A percentile compares a stretch with the other conserved stretches of the same genome.
Evolutionary conservation across 2,329 filamentous ascomycete genomes (phyloP).

Genomic region (Helotiales sp.): DNA sequence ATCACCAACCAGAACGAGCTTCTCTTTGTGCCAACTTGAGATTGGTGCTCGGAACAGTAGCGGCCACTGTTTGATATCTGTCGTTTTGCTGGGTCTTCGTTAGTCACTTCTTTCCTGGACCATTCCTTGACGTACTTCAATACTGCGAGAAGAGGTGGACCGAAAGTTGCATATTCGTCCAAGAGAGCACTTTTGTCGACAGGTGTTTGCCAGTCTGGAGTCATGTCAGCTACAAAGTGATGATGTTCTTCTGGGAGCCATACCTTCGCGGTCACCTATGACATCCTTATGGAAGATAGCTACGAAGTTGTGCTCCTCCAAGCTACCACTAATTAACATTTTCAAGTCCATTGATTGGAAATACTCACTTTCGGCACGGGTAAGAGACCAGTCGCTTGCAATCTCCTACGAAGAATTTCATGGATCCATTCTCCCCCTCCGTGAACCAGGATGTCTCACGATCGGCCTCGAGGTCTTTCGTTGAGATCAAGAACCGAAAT

Average conservation of each 20-base stretch:
- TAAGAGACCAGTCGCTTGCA: slow-evolving; percentile 49
- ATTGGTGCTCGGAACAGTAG: slow-evolving; percentile 52
- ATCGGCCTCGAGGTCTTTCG: slow-evolving; percentile 32
- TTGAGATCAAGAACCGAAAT: slow-evolving; percentile 32
- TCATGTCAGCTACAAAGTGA: neutral
- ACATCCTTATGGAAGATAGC: slow-evolving; percentile 52
- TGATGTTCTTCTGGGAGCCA: neutral
- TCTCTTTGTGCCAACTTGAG: slow-evolving; percentile 50
- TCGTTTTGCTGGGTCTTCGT: slow-evolving; percentile 49
- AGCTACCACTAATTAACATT: slow-evolving; percentile 24
- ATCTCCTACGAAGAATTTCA: slow-evolving; percentile 32
- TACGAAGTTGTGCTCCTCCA: slow-evolving; percentile 48
- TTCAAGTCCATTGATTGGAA: neutral
- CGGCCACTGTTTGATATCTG: slow-evolving; percentile 33
- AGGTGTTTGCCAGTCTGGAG: slow-evolving; percentile 39
- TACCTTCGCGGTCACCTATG: slow-evolving; percentile 8
- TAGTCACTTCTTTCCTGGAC: slow-evolving; percentile 17
- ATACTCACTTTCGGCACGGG: slow-evolving; percentile 40
- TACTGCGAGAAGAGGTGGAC: slow-evolving; percentile 41
- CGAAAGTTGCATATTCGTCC: slow-evolving; percentile 44
- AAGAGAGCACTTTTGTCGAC: slow-evolving; percentile 40
- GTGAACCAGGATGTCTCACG: slow-evolving; percentile 34
- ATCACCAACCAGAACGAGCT: slow-evolving; percentile 61
- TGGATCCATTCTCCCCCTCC: slow-evolving; percentile 26
- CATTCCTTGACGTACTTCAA: slow-evolving; percentile 41